These are phyloP conservation scores for Xylaria castorea DNA, from an alignment of 495 filamentous ascomycete species.

Conservation along the genomic window DNA sequence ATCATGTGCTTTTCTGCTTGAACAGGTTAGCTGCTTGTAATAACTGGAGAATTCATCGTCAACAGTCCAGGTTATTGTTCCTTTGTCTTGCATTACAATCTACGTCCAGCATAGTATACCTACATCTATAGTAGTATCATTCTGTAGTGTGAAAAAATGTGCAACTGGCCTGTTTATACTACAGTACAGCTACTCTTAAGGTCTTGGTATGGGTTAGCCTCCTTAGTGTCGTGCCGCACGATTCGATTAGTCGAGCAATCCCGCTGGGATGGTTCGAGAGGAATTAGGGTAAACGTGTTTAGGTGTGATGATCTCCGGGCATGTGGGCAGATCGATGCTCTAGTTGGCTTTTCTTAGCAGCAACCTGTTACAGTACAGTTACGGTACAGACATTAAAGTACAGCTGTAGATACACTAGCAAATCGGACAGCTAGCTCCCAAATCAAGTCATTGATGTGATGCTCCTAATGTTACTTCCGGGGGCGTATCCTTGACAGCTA, in stretches of 20 bases:
- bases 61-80: neutral
- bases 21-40: neutral
- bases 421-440: neutral
- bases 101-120: neutral
- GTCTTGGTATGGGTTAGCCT: neutral
- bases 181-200: too few relatives aligned
- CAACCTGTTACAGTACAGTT: neutral
- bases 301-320: neutral
- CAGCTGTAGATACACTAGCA: neutral
- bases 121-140: neutral
- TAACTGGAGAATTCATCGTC: neutral
- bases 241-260: neutral
- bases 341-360: neutral
- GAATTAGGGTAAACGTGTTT: neutral
- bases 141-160: too few relatives aligned
- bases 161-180: too few relatives aligned
- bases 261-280: neutral
- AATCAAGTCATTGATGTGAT: neutral
- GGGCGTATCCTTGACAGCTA: neutral
- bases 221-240: neutral
- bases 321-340: neutral
- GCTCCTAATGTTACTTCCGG: neutral
- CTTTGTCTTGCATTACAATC: neutral
- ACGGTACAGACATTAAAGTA: neutral
- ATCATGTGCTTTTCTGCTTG: neutral